phyloP scores from a whole-genome alignment of 768 basidiomycete genomes.

The Candolleomyces eurysporus region DNA sequence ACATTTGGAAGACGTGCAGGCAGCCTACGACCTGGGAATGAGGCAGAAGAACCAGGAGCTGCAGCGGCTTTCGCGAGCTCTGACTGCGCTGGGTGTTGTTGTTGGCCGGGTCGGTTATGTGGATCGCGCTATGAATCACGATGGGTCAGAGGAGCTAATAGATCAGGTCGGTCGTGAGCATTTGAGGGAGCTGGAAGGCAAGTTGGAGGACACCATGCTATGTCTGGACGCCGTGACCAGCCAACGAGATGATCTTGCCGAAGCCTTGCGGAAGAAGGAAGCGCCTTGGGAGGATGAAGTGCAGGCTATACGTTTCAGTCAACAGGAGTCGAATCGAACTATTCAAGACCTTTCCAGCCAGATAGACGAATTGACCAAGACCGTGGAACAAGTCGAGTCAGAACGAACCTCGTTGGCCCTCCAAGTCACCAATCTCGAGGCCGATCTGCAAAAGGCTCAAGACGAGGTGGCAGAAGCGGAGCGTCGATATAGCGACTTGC shows the following conservation, averaged over 20 bases:
- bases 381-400: constrained; percentile 57
- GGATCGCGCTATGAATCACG: constrained; percentile 14
- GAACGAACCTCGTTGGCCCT: constrained; percentile 66
- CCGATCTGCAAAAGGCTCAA: constrained; percentile 53
- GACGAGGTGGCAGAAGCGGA: constrained; percentile 57
- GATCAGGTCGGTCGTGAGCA: constrained; percentile 13
- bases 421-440: constrained; percentile 60
- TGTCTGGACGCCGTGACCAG: constrained; percentile 35
- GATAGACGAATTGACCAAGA: constrained; percentile 41
- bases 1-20: constrained; percentile 14
- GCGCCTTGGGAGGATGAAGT: constrained; percentile 28
- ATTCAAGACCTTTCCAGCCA: constrained; percentile 43
- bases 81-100: constrained; percentile 35
- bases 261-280: constrained; percentile 31
- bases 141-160: not conserved
- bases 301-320: constrained; percentile 29
- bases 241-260: constrained; percentile 36
- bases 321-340: constrained; percentile 33
- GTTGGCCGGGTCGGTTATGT: constrained; percentile 36
- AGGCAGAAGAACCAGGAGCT: constrained; percentile 27
- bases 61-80: constrained; percentile 29
- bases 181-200: constrained; percentile 29
- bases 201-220: constrained; percentile 30
- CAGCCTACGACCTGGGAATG: constrained; percentile 17
- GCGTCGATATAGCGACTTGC: constrained; percentile 57